Evolutionary conservation across 371 early-diverging fungal genomes (phyloP).

Genomic region (Mucor indicus): DNA sequence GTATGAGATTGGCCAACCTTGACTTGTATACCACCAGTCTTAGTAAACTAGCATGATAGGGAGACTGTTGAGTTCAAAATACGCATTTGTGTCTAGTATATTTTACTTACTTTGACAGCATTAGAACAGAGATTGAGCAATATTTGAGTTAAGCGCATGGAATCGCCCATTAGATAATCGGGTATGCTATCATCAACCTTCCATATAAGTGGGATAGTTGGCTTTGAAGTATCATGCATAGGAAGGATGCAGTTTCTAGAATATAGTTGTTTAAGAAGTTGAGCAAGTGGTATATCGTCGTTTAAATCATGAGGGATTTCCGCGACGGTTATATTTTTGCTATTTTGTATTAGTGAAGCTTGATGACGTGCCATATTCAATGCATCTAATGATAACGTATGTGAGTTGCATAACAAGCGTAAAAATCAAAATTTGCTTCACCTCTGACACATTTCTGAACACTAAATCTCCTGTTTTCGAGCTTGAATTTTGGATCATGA

Average conservation of each 20-base stretch:
- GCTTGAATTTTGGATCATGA: conserved; percentile 57
- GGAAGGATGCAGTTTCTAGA: not conserved
- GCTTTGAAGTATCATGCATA: conserved; percentile 24
- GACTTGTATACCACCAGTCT: conserved; percentile 40
- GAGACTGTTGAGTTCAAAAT: too few species aligned
- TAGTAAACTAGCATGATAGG: conserved; percentile 35
- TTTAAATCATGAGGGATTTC: conserved; percentile 54
- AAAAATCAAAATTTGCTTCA: conserved; percentile 10
- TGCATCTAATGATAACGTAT: conserved; percentile 25
- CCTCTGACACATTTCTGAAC: conserved; percentile 62
- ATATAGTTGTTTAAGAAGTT: conserved; percentile 25
- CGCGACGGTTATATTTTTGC: conserved; percentile 40
- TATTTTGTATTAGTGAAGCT: conserved; percentile 38
- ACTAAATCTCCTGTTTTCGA: conserved; percentile 54
- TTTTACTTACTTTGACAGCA: conserved; percentile 49
- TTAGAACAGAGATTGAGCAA: conserved; percentile 59
- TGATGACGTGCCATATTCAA: conserved; percentile 53
- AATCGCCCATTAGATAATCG: conserved; percentile 55
- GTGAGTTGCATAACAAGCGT: not conserved
- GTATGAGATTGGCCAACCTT: conserved; percentile 17
- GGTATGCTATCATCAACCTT: conserved; percentile 55
- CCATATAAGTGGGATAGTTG: conserved; percentile 51
- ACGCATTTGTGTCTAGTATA: not conserved
- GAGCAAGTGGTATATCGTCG: conserved; percentile 42
- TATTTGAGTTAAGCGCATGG: conserved; percentile 58